A percentile compares a stretch with the other conserved stretches of the same genome.
These are phyloP conservation scores for Neoboletus brunneissimus DNA, from an alignment of 768 basidiomycete species.

Conservation along the genomic window DNA sequence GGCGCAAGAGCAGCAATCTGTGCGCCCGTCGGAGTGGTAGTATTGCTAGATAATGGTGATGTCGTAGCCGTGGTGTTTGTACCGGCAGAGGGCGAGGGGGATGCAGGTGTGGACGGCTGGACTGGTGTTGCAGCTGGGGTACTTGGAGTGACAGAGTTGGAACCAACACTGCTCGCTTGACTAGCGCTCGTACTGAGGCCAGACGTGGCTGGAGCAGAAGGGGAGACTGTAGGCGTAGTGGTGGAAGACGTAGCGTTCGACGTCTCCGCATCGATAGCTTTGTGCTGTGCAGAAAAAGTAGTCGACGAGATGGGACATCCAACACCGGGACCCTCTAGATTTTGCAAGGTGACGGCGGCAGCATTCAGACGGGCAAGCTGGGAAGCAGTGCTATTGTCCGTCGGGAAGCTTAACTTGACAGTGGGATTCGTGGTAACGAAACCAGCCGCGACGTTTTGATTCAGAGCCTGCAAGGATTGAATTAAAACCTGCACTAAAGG, in stretches of 20 bases:
- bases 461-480: constrained; percentile 35
- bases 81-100: not conserved
- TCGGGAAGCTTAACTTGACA: constrained; percentile 59
- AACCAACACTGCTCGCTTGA: not conserved
- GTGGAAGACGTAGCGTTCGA: not conserved
- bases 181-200: not conserved
- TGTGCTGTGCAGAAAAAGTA: constrained; percentile 46
- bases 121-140: not conserved
- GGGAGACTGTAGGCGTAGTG: not conserved
- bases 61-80: constrained; percentile 1
- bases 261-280: constrained; percentile 23
- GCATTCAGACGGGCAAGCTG: constrained; percentile 57
- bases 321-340: constrained; percentile 61
- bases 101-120: not conserved
- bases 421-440: constrained; percentile 63
- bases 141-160: not conserved
- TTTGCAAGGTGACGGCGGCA: constrained; percentile 68
- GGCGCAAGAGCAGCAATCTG: constrained; percentile 49
- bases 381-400: constrained; percentile 50
- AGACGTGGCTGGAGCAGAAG: not conserved
- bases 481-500: constrained; percentile 3
- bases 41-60: not conserved
- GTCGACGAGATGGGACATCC: constrained; percentile 69
- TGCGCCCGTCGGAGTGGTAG: constrained; percentile 19
- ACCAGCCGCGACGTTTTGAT: constrained; percentile 58